These are phyloP conservation scores for Agastache rugosa DNA, from an alignment of 257 asterid genomes.

Conservation along the genomic window DNA sequence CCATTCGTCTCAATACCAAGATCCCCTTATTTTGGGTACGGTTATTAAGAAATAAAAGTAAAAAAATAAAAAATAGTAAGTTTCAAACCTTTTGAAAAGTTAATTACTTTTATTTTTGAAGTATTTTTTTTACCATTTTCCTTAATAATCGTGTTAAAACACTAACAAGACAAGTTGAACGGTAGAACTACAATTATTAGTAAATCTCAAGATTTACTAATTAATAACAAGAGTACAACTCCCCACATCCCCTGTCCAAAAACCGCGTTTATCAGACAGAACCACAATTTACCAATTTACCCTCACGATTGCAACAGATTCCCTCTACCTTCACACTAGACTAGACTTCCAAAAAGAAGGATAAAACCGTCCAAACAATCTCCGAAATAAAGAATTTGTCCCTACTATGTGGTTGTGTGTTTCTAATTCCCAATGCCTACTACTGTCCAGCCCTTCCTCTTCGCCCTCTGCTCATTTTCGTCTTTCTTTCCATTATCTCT, in stretches of 20 bases:
- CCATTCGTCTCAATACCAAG: too few relatives aligned
- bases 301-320: neutral
- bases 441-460: conserved; percentile 25
- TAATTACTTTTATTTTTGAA: too few relatives aligned
- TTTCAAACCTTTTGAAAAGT: too few relatives aligned
- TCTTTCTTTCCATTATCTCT: neutral
- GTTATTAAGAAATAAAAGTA: too few relatives aligned
- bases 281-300: neutral
- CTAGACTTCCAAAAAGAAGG: conserved; percentile 1
- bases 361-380: conserved; percentile 28
- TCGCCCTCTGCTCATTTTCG: conserved; percentile 33
- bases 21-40: too few relatives aligned
- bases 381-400: conserved; percentile 32
- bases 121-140: too few relatives aligned
- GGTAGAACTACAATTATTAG: neutral
- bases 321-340: neutral
- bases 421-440: conserved; percentile 33
- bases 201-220: neutral
- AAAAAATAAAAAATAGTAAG: too few relatives aligned
- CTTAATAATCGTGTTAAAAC: too few relatives aligned
- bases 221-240: neutral
- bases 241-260: conserved; percentile 9
- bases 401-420: conserved; percentile 29
- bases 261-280: conserved; percentile 41
- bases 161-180: too few relatives aligned